phyloP scores from a whole-genome alignment of 2,329 filamentous ascomycete genomes.

The Phialocephala subalpina region DNA sequence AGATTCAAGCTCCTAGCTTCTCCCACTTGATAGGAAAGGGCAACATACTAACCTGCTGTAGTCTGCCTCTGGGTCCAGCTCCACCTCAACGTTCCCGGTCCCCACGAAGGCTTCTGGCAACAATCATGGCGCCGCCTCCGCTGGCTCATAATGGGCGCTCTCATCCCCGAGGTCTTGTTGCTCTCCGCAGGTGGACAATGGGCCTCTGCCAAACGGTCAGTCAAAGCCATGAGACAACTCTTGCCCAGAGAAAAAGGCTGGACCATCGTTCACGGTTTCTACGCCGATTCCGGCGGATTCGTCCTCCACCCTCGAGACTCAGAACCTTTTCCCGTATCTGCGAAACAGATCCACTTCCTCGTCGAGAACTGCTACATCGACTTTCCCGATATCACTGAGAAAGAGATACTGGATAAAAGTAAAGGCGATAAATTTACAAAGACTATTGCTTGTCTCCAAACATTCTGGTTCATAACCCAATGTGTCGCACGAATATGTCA shows the following conservation, averaged over 20 bases:
- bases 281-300: constrained; percentile 6
- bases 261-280: constrained; percentile 12
- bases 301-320: background rate
- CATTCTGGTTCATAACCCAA: constrained; percentile 6
- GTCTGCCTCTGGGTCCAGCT: constrained; percentile 1
- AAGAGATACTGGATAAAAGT: background rate
- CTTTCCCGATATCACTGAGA: background rate
- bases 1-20: background rate
- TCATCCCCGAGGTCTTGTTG: background rate
- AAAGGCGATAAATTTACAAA: constrained; percentile 10
- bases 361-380: constrained; percentile 6
- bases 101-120: background rate
- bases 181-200: constrained; percentile 10
- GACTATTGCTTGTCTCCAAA: constrained; percentile 1
- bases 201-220: background rate
- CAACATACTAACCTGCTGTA: background rate
- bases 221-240: background rate
- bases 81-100: constrained; percentile 5
- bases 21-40: too few species aligned
- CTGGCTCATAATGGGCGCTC: background rate
- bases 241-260: background rate
- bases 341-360: constrained; percentile 8
- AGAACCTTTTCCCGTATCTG: background rate
- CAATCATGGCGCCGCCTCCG: background rate
- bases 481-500: background rate